These are phyloP conservation scores for Atkinsonella texensis DNA, from an alignment of 2,329 filamentous ascomycete species.

Conservation along the genomic window DNA sequence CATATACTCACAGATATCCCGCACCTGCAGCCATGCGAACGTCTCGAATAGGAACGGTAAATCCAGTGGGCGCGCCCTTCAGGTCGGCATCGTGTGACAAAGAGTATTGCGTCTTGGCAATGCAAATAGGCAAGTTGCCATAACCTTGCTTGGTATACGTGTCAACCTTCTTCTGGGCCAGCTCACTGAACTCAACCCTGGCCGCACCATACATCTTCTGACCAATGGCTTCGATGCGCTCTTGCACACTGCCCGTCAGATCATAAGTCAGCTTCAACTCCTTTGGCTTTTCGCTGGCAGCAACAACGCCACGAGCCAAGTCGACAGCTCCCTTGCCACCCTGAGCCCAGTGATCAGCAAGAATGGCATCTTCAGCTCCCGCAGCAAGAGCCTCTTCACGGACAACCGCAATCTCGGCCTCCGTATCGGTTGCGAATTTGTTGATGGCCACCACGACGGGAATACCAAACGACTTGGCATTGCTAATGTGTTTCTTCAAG, in stretches of 20 bases:
- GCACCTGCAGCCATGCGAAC: constrained; percentile 89
- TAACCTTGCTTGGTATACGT: constrained; percentile 89
- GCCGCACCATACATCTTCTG: constrained; percentile 90
- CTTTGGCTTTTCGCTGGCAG: constrained; percentile 71
- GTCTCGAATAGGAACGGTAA: constrained; percentile 88
- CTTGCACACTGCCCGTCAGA: constrained; percentile 66
- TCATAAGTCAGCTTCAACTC: constrained; percentile 81
- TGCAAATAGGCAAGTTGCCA: constrained; percentile 84
- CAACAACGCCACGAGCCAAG: constrained; percentile 75
- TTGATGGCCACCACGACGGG: constrained; percentile 97
- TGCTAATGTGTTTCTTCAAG: constrained; percentile 86
- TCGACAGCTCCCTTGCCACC: constrained; percentile 85
- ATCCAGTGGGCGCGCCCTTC: constrained; percentile 90
- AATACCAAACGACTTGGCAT: constrained; percentile 79
- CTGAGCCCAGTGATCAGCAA: constrained; percentile 94
- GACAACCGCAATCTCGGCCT: constrained; percentile 80
- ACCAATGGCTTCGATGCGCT: constrained; percentile 83
- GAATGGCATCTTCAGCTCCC: constrained; percentile 85
- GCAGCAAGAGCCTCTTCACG: constrained; percentile 84
- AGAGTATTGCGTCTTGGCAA: constrained; percentile 98
- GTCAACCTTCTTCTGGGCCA: constrained; percentile 93
- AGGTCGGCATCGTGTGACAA: constrained; percentile 84
- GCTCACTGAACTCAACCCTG: constrained; percentile 82
- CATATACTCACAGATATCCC: constrained; percentile 65
- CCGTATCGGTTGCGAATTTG: constrained; percentile 87